These are phyloP conservation scores for Rhizophagus sp. DNA, from an alignment of 192 early-diverging fungal species.

Conservation along the genomic window DNA sequence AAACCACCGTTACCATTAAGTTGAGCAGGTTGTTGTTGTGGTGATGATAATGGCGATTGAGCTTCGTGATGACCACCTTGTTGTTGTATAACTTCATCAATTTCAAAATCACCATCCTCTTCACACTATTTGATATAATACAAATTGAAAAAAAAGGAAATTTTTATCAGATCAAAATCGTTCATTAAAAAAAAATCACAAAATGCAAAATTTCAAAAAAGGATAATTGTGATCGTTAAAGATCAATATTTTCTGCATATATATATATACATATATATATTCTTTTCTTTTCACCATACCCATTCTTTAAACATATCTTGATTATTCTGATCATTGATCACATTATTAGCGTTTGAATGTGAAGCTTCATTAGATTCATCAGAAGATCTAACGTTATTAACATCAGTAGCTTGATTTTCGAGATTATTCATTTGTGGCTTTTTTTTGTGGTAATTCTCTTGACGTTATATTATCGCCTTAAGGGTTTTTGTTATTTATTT, in stretches of 20 bases:
- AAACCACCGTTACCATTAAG: not conserved
- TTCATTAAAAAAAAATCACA: too few relatives aligned
- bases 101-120: slow-evolving; percentile 33
- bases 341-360: not conserved
- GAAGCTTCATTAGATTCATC: not conserved
- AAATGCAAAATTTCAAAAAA: too few relatives aligned
- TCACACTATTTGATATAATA: slow-evolving; percentile 5
- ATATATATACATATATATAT: too few relatives aligned
- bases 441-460: not conserved
- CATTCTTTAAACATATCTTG: not conserved
- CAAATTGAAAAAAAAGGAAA: not conserved
- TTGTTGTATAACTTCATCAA: slow-evolving; percentile 12
- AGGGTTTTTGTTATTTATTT: not conserved
- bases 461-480: not conserved
- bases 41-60: not conserved
- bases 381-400: not conserved
- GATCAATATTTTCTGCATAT: too few relatives aligned
- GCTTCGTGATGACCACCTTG: not conserved
- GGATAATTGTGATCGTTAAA: not conserved
- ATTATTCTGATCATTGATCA: not conserved
- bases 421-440: not conserved
- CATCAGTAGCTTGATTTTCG: not conserved
- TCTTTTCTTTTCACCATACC: not conserved
- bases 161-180: not conserved
- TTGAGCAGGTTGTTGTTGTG: not conserved